Percentiles rank a stretch among this genome's conserved stretches.
These are phyloP conservation scores for Umbelopsis sp. DNA, from an alignment of 192 early-diverging fungal species.

Conservation along the genomic window DNA sequence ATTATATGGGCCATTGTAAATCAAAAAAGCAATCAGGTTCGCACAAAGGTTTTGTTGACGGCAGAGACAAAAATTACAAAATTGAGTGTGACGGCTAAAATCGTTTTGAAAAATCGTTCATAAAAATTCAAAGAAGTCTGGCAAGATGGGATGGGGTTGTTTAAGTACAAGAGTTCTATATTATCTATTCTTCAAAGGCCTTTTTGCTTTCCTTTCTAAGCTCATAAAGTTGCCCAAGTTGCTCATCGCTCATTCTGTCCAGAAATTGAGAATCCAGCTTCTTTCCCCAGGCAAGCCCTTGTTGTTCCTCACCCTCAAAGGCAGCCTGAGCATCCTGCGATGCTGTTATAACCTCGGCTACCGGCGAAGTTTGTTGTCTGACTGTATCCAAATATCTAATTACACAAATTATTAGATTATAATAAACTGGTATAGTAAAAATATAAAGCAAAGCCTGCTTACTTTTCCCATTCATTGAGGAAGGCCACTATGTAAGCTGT, in stretches of 20 bases:
- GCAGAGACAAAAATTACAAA: not conserved
- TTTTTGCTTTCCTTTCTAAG: conserved; percentile 49
- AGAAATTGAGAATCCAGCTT: conserved; percentile 40
- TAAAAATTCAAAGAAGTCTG: not conserved
- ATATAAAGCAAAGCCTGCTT: not conserved
- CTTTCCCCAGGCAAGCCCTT: conserved; percentile 34
- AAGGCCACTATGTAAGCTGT: conserved; percentile 60
- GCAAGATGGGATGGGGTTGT: not conserved
- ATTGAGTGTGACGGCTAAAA: not conserved
- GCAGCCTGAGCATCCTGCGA: conserved; percentile 1
- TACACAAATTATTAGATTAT: not conserved
- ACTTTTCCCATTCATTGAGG: conserved; percentile 56
- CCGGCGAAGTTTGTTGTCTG: conserved; percentile 21
- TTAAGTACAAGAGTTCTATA: not conserved
- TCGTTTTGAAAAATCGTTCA: not conserved
- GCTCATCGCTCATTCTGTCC: conserved; percentile 60
- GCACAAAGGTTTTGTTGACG: not conserved
- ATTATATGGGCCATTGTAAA: conserved; percentile 3
- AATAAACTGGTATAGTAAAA: not conserved
- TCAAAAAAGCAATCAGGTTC: not conserved
- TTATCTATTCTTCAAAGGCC: conserved; percentile 16
- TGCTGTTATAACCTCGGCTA: conserved; percentile 14
- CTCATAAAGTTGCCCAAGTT: conserved; percentile 58
- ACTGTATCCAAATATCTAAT: conserved; percentile 32
- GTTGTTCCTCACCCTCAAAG: conserved; percentile 4